Evolutionary conservation across 2,329 filamentous ascomycete species (phyloP), one percentile per base, ranked within the genome.

Genomic region (Cladobotryum protrusum): DNA sequence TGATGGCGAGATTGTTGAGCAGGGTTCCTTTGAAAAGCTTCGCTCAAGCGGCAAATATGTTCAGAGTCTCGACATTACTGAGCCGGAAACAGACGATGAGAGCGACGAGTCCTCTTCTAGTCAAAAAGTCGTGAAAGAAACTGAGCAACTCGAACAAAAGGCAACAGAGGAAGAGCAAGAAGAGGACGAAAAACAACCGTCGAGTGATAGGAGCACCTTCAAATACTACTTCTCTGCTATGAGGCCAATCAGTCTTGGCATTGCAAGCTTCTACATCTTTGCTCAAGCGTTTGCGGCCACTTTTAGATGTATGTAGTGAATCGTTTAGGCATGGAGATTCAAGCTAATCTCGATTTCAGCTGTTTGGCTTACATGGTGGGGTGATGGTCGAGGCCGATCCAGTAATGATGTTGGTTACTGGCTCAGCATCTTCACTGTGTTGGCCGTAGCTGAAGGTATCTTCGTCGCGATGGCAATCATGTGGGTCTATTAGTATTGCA

Each of bases 1-100:
- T 9, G 60, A 68, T 2, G 72, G 73, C 0, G 63, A 56, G 2
- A 56, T 77, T 14, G 51, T 68, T 1, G 72, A 76, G 29, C 69
- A 77, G 48, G 64, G 64, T 3, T 63, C 57, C 0, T 76, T 72
- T 41, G 45, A 60, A 5, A 56, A 68, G 5, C 63, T 76, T 1
- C 58, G 67, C 42, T 57, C 56, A 1, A 60, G 61, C n/a, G 58
- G 61, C 2, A 65, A 65, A 19, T 73, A 73, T 19, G 61, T 72
- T 1, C 57, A 68, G 15, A 63, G 59, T 18, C 61, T 72, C 2
- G 65, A 66, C 2, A 58, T 72, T 17, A 60, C 65, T 5, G 59
- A 49, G 5, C 48, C 57, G 5, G 47, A 52, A 15, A 20, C 48
- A 11, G 52, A 54, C 1, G 56, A 60, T 5, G 44, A 57, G 3